Evolutionary conservation across 495 filamentous ascomycete species (phyloP), one percentile per base, ranked within the genome.

Genomic region (Neurospora sp.): DNA sequence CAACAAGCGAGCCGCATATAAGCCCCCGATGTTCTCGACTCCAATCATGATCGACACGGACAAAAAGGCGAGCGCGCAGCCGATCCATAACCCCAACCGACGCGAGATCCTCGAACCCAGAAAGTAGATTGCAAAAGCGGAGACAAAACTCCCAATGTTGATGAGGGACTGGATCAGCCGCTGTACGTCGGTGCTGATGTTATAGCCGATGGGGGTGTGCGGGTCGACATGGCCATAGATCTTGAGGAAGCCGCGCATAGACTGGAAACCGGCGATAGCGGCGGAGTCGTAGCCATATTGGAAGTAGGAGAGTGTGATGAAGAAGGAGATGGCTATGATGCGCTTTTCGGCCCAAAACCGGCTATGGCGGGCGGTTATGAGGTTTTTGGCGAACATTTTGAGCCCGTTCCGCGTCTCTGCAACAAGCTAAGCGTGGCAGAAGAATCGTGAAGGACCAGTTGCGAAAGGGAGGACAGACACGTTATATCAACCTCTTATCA

Each of bases 201-300:
- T 81, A 45, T 74, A 72, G 9, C 73, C 75, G 71, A 78, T 77
- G 9, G 73, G 76, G 35, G 74, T 80, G 38, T 73, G 73, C 37
- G 79, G 80, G 71, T 83, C 81, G 20, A 78, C 74, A 73, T 85
- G 85, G 6, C 84, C 84, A 71, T 81, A 85, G 12, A 87, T 78
- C 53, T 77, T 74, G 6, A 86, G 78, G 71, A 87, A 87, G 7
- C 84, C 85, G 1, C 80, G 80, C 83, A 86, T 85, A 35, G 77
- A 79, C 70, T 85, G 83, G 44, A 84, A 77, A 1, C 79, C 81
- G 0, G 79, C 80, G 10, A 85, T 79, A 9, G 82, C 82, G 3
- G 80, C 79, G 14, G 78, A 80, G 76, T 85, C 84, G 65, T 82
- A 78, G 12, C 84, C 83, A 61, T 85, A 84, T 59, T 84, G 84